Evolutionary conservation across 2,329 filamentous ascomycete genomes (phyloP).

Genomic region (Nectriaceae sp.): DNA sequence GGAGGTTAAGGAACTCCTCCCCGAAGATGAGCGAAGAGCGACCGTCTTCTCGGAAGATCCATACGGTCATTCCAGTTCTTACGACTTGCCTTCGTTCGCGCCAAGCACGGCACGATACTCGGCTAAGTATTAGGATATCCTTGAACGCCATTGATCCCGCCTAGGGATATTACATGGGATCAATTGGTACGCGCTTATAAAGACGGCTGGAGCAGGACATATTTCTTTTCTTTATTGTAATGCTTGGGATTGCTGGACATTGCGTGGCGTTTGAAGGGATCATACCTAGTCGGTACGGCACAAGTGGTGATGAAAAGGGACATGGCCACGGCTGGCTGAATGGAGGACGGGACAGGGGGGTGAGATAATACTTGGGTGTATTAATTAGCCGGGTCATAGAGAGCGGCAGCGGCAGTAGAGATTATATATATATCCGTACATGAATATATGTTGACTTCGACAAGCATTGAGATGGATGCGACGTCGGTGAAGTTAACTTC

Average conservation of each 20-base stretch:
- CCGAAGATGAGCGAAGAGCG: constrained; percentile 75
- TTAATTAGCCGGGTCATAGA: constrained; percentile 6
- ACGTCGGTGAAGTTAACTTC: too few species aligned
- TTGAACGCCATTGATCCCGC: constrained; percentile 3
- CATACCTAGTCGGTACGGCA: constrained; percentile 6
- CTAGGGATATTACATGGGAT: too few species aligned
- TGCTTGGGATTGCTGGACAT: constrained; percentile 3
- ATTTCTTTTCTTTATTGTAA: background rate
- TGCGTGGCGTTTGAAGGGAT: constrained; percentile 23
- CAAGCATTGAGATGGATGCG: too few species aligned
- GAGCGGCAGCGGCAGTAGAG: too few species aligned
- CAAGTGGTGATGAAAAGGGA: background rate
- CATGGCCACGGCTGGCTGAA: constrained; percentile 1
- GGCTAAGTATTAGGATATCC: constrained; percentile 46
- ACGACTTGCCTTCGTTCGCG: constrained; percentile 54
- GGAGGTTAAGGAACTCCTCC: constrained; percentile 92
- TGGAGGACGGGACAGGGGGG: background rate
- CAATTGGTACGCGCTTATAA: too few species aligned
- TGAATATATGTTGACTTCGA: background rate
- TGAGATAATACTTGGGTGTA: constrained; percentile 9
- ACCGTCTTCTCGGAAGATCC: constrained; percentile 73
- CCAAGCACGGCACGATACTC: constrained; percentile 43
- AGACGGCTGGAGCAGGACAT: background rate
- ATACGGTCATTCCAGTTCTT: constrained; percentile 57
- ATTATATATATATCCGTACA: constrained; percentile 5